Evolutionary conservation across 2,329 filamentous ascomycete species (phyloP).

Genomic region (Aspergillus brunneoviolaceus): DNA sequence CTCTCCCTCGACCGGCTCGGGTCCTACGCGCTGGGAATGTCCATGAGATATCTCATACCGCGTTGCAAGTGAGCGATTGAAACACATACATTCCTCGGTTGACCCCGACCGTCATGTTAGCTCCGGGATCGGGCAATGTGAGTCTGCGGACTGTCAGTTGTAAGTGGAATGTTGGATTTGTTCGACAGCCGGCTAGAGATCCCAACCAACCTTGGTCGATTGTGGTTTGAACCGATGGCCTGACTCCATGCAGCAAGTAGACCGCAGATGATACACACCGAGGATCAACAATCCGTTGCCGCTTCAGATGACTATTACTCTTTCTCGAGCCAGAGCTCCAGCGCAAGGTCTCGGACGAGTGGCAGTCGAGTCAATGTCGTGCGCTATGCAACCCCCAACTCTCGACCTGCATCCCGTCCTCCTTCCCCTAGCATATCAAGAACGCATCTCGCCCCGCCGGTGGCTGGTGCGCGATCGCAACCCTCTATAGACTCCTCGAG

Average conservation of each 20-base stretch:
- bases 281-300: conserved; percentile 48
- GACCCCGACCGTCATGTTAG: conserved; percentile 27
- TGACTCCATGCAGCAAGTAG: conserved; percentile 37
- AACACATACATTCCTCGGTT: conserved; percentile 21
- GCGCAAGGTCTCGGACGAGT: conserved; percentile 30
- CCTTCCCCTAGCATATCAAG: conserved; percentile 31
- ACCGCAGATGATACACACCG: conserved; percentile 44
- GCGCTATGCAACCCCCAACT: conserved; percentile 48
- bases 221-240: not conserved
- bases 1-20: conserved; percentile 5
- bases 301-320: conserved; percentile 53
- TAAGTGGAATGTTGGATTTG: conserved; percentile 23
- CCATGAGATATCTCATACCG: conserved; percentile 10
- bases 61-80: conserved; percentile 19
- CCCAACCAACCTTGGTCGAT: not conserved
- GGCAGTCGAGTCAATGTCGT: conserved; percentile 40
- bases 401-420: conserved; percentile 31
- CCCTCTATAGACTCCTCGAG: conserved; percentile 9
- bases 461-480: conserved; percentile 15
- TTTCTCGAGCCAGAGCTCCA: conserved; percentile 44
- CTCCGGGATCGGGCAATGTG: conserved; percentile 24
- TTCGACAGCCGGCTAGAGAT: not conserved
- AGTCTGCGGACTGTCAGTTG: conserved; percentile 42
- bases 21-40: conserved; percentile 19
- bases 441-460: conserved; percentile 25